Evolutionary conservation across 2,329 filamentous ascomycete genomes (phyloP).

Genomic region (Chrysoporthe austroafricana): DNA sequence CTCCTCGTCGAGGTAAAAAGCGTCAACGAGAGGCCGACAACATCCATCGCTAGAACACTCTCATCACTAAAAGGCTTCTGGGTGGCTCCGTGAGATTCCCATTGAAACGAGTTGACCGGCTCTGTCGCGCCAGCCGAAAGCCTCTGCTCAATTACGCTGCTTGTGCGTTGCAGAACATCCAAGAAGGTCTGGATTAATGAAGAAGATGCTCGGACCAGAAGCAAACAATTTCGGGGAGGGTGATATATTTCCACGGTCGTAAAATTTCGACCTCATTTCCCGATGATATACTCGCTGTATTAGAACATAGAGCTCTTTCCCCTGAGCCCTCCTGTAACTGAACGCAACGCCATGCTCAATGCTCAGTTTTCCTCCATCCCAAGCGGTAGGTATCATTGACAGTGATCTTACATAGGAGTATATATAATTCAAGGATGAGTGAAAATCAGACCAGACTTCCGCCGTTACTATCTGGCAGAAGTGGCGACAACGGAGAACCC

Average conservation of each 20-base stretch:
- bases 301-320: not conserved
- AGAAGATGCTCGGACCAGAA: too few species aligned
- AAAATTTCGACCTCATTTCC: not conserved
- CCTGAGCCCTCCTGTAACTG: not conserved
- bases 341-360: conserved; percentile 18
- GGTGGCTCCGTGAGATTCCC: too few species aligned
- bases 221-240: not conserved
- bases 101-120: too few species aligned
- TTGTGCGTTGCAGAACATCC: too few species aligned
- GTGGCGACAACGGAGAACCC: conserved; percentile 49
- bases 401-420: conserved; percentile 1
- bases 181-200: too few species aligned
- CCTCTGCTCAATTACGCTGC: too few species aligned
- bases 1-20: too few species aligned
- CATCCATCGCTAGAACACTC: too few species aligned
- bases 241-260: not conserved
- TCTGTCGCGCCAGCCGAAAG: too few species aligned
- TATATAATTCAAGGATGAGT: conserved; percentile 1
- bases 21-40: too few species aligned
- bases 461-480: not conserved
- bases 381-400: not conserved
- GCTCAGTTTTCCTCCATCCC: not conserved
- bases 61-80: too few species aligned
- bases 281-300: not conserved
- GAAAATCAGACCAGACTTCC: not conserved